Evolutionary conservation across 1,139 yeast genomes (phyloP), one percentile per base, ranked within the genome.

Genomic region (Yamadazyma spencermartinsiae): DNA sequence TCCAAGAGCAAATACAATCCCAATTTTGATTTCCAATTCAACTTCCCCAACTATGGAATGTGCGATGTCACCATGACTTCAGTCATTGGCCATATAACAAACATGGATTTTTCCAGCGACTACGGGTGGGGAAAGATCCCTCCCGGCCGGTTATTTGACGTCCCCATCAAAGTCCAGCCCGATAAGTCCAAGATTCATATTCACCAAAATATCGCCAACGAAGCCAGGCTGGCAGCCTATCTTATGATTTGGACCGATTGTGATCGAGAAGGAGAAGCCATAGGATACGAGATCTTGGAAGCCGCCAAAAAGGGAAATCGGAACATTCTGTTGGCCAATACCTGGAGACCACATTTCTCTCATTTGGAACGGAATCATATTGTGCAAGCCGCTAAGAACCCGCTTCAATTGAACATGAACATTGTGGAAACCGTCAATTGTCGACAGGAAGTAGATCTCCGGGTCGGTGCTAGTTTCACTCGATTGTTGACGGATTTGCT

Each of bases 161-260:
- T 94, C 2, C 88, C 88, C 1, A 58, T 86, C 2, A 51, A 60
- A 3, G 75, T 72, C 4, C 57, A 52, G 10, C 62, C 74, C 14
- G 61, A 61, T 13, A 67, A 68, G 49, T 18, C 39, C 15, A 49
- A 48, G 27, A 21, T 33, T 2, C 40, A 35, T 7, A 46, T 50
- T 16, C 51, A 47, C 33, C 39, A 35, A 12, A 92, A 92, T 55
- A 87, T 94, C 35, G 61, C 74, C 27, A 61, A 61, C 3, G 90
- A 89, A 54, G 87, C 92, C 3, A 58, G 82, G 28, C 55, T 51
- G 21, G 77, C 86, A 4, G 74, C 79, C 36, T 67, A 69, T 35
- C 64, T 94, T 45, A 86, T 87, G 85, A 88, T 94, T 8, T 94
- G 98, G 98, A 94, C 98, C 1, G 99, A 94, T 72, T 92, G 98